phyloP scores from a whole-genome alignment of 345 rosid genomes.

The Eucalyptus albens region DNA sequence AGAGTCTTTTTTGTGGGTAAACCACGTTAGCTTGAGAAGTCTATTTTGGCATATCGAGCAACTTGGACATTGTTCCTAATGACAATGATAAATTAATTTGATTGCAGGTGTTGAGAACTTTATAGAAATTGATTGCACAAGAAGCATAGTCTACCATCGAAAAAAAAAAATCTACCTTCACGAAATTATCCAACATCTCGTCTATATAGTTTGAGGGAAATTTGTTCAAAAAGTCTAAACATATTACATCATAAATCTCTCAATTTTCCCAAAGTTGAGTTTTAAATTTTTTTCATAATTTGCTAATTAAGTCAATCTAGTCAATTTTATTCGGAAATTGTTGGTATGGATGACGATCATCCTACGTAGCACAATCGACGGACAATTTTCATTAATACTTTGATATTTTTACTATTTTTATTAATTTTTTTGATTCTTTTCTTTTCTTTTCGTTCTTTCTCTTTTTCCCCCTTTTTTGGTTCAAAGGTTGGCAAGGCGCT shows the following conservation, averaged over 20 bases:
- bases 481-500: accelerated
- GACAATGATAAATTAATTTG: background rate
- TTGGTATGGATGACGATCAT: too few relatives aligned
- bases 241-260: too few relatives aligned
- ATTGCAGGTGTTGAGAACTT: background rate
- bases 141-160: background rate
- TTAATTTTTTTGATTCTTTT: accelerated
- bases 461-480: too few relatives aligned
- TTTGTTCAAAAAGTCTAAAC: too few relatives aligned
- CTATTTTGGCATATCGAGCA: background rate
- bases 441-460: too few relatives aligned
- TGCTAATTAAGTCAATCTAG: accelerated
- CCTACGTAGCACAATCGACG: accelerated
- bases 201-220: too few relatives aligned
- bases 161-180: background rate
- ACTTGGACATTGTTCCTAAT: background rate
- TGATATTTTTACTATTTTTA: too few relatives aligned
- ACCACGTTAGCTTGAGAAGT: background rate
- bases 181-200: accelerated
- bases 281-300: too few relatives aligned
- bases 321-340: too few relatives aligned
- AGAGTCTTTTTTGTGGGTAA: background rate
- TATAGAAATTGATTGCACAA: background rate
- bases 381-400: too few relatives aligned
- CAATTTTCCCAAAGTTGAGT: too few relatives aligned